A percentile compares a stretch with the other conserved stretches of the same genome.
These are phyloP conservation scores for Nicotiana sylvestris DNA, from an alignment of 257 asterid genomes.

Conservation along the genomic window DNA sequence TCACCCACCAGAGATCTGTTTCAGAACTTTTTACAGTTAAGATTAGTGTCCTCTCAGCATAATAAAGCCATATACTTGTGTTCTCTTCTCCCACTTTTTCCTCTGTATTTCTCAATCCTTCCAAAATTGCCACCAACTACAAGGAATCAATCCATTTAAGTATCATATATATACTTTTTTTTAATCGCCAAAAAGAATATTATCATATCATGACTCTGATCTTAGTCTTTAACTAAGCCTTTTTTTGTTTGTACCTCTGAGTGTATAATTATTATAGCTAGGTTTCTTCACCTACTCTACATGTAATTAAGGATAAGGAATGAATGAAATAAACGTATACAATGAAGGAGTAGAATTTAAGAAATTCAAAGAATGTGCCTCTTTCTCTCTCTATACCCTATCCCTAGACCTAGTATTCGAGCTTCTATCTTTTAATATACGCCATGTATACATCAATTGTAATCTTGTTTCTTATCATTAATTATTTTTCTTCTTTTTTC, in stretches of 20 bases:
- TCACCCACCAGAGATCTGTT: conserved; percentile 9
- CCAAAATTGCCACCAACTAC: conserved; percentile 86
- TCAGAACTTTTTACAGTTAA: conserved; percentile 4
- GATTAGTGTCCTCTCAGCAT: not conserved
- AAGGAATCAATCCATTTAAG: conserved; percentile 66
- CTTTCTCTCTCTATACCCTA: conserved; percentile 17
- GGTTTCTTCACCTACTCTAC: not conserved
- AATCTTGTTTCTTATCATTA: not conserved
- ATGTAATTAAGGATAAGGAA: conserved; percentile 15
- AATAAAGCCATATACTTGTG: conserved; percentile 51
- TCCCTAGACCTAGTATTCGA: conserved; percentile 29
- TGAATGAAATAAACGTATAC: conserved; percentile 23
- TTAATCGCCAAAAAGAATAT: conserved; percentile 51
- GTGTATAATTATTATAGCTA: not conserved
- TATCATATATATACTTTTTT: conserved; percentile 38
- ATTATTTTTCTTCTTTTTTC: not conserved
- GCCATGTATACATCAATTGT: not conserved
- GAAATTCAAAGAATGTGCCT: not conserved
- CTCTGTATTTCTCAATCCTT: conserved; percentile 55
- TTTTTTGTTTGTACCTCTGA: conserved; percentile 33
- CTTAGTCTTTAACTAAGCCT: conserved; percentile 31
- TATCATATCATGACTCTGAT: conserved; percentile 41
- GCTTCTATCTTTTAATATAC: not conserved
- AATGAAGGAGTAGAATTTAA: not conserved
- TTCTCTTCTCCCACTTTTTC: conserved; percentile 44